Evolutionary conservation across 2,329 filamentous ascomycete genomes (phyloP), one percentile per base, ranked within the genome.

Genomic region (Curvularia sp.): DNA sequence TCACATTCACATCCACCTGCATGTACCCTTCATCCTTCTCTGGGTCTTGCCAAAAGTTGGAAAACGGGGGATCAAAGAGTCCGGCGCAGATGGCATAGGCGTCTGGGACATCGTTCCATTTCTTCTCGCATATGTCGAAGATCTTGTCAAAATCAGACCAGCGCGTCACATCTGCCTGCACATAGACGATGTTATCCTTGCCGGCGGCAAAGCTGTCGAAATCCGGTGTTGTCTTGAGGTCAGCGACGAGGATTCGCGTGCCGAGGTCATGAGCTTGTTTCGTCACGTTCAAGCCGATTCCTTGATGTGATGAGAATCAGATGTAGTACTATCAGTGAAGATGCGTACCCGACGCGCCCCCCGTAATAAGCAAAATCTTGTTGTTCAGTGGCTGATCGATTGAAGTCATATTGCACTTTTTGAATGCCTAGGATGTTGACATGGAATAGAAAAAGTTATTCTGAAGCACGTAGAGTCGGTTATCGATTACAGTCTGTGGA

Each of bases 341-440:
- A 25, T 48, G 15, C n/a, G 1, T 57, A 73, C 71, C 72, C 53
- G 73, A 77, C 55, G 73, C 74, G 12, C 73, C 75, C 19, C 75
- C 74, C 0, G 74, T 77, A 49, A 77, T 69, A 1, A 74, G 63
- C 18, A 74, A 65, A 56, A 77, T 73, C 47, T 72, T 75, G 50
- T 60, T 64, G 15, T 71, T 65, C 4, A 77, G 55, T 9, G 73
- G 69, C 38, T 74, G 69, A 39, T 77, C 71, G 34, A 69, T 69
- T 1, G 69, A 66, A 12, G 53, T 13, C 57, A 62, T 62, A 2
- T 54, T 45, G 2, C 3, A 9, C 15, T 25, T n/a, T 2, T 19
- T 8, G 0, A 27, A 39, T 27, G n/a, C 4, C 12, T 9, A 4
- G 3, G 15, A 27, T 23, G 6, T 18, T 10, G 9, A 27, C 12